Conservation (phyloP, 805 yeast genomes). For the Saturnispora silvae region DNA sequence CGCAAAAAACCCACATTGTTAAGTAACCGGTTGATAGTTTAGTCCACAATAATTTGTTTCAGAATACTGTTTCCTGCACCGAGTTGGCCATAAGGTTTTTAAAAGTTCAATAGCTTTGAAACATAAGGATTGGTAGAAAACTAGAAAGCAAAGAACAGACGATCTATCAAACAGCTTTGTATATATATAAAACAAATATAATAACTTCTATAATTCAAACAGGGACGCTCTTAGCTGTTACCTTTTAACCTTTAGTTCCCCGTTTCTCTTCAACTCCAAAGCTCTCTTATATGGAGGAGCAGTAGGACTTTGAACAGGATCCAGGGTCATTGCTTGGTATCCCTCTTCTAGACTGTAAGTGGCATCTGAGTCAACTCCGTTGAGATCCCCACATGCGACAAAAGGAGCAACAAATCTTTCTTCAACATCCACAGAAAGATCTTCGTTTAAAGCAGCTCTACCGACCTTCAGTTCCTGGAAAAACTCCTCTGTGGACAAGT, state of each 20-base stretch:
- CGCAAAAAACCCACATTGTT: too few relatives aligned
- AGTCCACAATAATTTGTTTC: too few relatives aligned
- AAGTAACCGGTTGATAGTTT: too few relatives aligned
- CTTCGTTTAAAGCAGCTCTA: constrained; percentile 36
- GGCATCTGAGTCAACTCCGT: constrained; percentile 87
- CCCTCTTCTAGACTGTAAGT: constrained; percentile 56
- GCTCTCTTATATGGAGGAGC: constrained; percentile 96
- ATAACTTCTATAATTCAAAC: too few relatives aligned
- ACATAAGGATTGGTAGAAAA: too few relatives aligned
- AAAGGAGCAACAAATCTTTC: constrained; percentile 81
- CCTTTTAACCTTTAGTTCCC: constrained; percentile 31
- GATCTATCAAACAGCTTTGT: too few relatives aligned
- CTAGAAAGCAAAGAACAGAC: too few relatives aligned
- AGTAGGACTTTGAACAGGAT: constrained; percentile 92
- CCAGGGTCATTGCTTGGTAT: constrained; percentile 41
- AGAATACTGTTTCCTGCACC: too few relatives aligned
- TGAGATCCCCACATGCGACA: constrained; percentile 86
- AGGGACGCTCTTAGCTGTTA: too few relatives aligned
- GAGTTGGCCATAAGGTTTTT: too few relatives aligned
- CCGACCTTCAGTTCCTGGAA: constrained; percentile 57
- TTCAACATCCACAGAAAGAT: constrained; percentile 41
- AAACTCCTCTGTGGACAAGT: constrained; percentile 67
- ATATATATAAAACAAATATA: too few relatives aligned
- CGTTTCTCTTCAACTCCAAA: constrained; percentile 72
- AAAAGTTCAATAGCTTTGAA: too few relatives aligned